Evolutionary conservation across 768 basidiomycete genomes (phyloP), one percentile per base, ranked within the genome.

Genomic region (Mycena pura): DNA sequence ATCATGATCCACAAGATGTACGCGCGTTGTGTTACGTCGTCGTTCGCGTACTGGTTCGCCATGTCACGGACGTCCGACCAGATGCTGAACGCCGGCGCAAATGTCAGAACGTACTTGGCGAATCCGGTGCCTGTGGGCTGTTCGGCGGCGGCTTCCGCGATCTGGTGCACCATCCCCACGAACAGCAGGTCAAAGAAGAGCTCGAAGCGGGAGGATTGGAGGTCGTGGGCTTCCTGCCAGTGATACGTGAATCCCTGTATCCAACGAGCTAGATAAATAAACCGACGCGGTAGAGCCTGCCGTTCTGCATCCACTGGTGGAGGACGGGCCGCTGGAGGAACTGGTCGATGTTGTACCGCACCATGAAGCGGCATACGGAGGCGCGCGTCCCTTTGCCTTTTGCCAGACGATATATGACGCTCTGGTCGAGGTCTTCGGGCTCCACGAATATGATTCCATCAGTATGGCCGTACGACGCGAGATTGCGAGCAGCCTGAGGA

Each of bases 131-230:
- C 68, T 6, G 63, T 66, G 22, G 69, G 65, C 34, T 60, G 41
- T 41, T 73, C 72, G 17, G 68, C 65, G 7, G 72, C 72, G 9
- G 69, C 62, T 34, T 75, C 73, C 36, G 74, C 69, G 19, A 75
- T 65, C 40, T 73, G 70, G 63, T 75, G 73, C 9, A 71, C 68
- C 31, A 77, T 68, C 11, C 69, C 73, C 17, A 77, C 74, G 41
- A 74, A 75, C 5, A 72, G 61, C 40, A 75, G 61, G 55, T 77
- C 75, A 47, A 77, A 74, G 59, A 77, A 75, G 13, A 77, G 70
- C 65, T 77, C 75, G 63, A 74, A 74, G 13, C 63, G 63, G 0
- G 67, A 68, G 2, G 67, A 59, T 36, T 60, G 64, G 27, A 44
- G 60, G 10, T 65, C 67, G 4, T 43, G 45, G 19, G 67, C 67